phyloP scores from a whole-genome alignment of 768 basidiomycete genomes.

The Crepidotus variabilis region DNA sequence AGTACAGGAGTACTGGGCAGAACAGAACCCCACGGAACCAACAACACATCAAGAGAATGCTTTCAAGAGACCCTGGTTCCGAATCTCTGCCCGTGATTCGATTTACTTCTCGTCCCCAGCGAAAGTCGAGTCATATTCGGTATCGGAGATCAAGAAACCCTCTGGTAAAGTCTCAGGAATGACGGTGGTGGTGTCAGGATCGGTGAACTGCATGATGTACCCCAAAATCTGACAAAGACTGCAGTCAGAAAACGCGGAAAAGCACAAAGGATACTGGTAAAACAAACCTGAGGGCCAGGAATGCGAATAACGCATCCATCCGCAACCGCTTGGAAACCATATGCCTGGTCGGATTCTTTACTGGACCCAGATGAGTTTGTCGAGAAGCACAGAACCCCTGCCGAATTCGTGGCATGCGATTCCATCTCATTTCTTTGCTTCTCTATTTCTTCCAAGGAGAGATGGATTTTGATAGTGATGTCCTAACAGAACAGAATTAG shows the following conservation, averaged over 20 bases:
- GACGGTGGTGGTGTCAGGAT: background rate
- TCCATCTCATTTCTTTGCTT: background rate
- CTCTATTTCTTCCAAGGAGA: background rate
- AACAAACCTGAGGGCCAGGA: constrained; percentile 4
- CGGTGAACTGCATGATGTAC: constrained; percentile 5
- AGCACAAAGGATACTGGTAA: background rate
- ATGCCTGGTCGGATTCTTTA: background rate
- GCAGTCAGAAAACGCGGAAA: background rate
- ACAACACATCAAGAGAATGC: too few species aligned
- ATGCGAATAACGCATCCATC: constrained; percentile 5
- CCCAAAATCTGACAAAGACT: background rate
- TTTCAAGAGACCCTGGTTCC: too few species aligned
- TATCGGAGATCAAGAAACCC: constrained; percentile 3
- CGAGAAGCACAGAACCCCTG: constrained; percentile 3
- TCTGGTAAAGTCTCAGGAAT: background rate
- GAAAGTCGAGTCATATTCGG: background rate
- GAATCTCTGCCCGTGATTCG: too few species aligned
- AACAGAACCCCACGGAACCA: too few species aligned
- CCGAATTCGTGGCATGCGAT: background rate
- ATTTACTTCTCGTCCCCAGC: too few species aligned
- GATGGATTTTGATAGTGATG: constrained; percentile 5
- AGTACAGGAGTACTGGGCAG: too few species aligned
- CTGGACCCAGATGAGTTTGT: background rate
- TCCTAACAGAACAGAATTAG: background rate
- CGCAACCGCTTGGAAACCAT: background rate